These are phyloP conservation scores for Rhizoclosmatium sp. DNA, from an alignment of 192 early-diverging fungal genomes.

Conservation along the genomic window DNA sequence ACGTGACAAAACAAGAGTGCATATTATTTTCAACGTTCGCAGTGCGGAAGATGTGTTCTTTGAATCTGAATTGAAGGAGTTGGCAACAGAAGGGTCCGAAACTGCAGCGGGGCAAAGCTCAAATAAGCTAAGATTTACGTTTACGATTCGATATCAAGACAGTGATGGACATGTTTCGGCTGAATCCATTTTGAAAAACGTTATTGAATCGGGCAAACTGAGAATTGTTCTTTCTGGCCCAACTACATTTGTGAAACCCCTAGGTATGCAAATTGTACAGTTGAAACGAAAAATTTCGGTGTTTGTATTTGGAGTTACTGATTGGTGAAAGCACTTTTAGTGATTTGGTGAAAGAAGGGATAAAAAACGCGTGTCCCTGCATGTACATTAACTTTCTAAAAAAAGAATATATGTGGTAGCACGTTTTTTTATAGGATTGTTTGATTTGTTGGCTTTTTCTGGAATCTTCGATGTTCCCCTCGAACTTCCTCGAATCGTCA, in stretches of 20 bases:
- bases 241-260: not conserved
- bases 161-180: not conserved
- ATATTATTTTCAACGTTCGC: not conserved
- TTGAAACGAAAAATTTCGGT: not conserved
- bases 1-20: not conserved
- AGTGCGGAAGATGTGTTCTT: conserved; percentile 1
- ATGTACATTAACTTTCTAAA: no score
- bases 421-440: no score
- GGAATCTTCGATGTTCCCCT: not conserved
- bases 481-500: no score
- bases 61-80: conserved; percentile 1
- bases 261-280: not conserved
- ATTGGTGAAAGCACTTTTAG: not conserved
- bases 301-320: not conserved
- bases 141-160: not conserved
- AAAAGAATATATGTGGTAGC: no score
- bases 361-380: no score
- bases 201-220: not conserved
- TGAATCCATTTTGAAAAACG: not conserved
- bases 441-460: not conserved
- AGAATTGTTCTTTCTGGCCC: not conserved
- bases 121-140: not conserved
- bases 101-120: not conserved
- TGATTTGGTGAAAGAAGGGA: no score
- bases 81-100: not conserved